phyloP scores from a whole-genome alignment of 1,284 basidiomycete species.

The Apiotrichum mycotoxinovorans region DNA sequence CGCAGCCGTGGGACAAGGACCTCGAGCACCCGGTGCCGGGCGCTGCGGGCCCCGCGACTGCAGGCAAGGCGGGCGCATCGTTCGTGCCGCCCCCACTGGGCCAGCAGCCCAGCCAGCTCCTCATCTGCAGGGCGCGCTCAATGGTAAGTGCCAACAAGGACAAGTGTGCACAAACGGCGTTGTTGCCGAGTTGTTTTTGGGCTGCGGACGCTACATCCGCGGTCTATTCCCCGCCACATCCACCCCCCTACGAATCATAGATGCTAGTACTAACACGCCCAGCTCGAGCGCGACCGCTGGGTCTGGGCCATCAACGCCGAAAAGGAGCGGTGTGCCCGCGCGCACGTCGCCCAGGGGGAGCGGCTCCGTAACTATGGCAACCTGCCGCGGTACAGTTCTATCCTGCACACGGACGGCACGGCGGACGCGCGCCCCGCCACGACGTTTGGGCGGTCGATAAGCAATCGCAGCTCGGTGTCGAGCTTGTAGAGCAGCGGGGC shows the following conservation, averaged over 20 bases:
- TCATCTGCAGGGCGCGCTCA: slow-evolving; percentile 44
- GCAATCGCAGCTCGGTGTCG: neutral
- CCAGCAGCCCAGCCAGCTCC: slow-evolving; percentile 25
- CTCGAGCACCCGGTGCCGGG: too few species aligned
- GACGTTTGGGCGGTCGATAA: neutral
- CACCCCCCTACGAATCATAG: too few species aligned
- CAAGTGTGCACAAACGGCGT: too few species aligned
- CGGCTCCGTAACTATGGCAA: slow-evolving; percentile 31
- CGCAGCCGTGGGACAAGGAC: slow-evolving; percentile 36
- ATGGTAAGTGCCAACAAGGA: slow-evolving; percentile 34
- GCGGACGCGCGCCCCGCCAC: neutral
- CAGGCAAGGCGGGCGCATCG: slow-evolving; percentile 9
- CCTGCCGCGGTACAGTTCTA: slow-evolving; percentile 22
- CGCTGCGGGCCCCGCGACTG: slow-evolving; percentile 6
- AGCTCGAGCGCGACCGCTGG: slow-evolving; percentile 51
- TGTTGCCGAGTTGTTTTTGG: too few species aligned
- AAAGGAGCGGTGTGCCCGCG: slow-evolving; percentile 43
- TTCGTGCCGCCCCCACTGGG: slow-evolving; percentile 31
- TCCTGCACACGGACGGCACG: slow-evolving; percentile 4
- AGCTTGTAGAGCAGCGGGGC: neutral
- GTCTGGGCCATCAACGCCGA: slow-evolving; percentile 48
- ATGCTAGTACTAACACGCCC: slow-evolving; percentile 7
- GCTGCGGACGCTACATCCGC: too few species aligned
- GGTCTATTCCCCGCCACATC: too few species aligned
- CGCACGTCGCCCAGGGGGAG: slow-evolving; percentile 31